phyloP scores from a whole-genome alignment of 495 filamentous ascomycete species.

The Platismatia glauca region DNA sequence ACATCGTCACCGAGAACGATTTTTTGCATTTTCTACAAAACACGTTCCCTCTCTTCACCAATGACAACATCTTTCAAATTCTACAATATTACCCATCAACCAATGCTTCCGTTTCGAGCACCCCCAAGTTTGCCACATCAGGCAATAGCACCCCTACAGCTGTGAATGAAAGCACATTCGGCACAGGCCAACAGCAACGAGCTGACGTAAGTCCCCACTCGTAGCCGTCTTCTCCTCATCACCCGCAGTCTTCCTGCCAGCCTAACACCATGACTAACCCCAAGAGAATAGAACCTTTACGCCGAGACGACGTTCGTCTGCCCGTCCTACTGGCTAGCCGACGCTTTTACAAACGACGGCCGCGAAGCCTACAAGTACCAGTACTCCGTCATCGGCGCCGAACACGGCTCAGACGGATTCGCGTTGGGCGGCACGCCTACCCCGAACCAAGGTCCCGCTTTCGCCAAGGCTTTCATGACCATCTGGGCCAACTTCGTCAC shows the following conservation, averaged over 20 bases:
- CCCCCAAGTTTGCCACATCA: conserved; percentile 34
- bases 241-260: conserved; percentile 8
- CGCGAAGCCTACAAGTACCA: conserved; percentile 48
- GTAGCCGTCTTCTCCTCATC: not conserved
- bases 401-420: conserved; percentile 46
- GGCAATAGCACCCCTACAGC: conserved; percentile 38
- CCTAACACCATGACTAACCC: conserved; percentile 24
- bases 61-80: conserved; percentile 36
- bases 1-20: conserved; percentile 37
- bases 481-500: conserved; percentile 47
- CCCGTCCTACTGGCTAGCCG: conserved; percentile 54
- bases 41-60: conserved; percentile 43
- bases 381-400: conserved; percentile 50
- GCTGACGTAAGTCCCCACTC: conserved; percentile 29
- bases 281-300: conserved; percentile 42
- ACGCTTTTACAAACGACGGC: conserved; percentile 39
- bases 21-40: conserved; percentile 38
- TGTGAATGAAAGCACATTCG: conserved; percentile 40
- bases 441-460: conserved; percentile 27
- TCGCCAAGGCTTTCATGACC: conserved; percentile 29
- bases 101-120: conserved; percentile 25
- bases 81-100: conserved; percentile 39
- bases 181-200: conserved; percentile 43
- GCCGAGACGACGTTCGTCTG: conserved; percentile 55
- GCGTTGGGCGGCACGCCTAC: conserved; percentile 40